Evolutionary conservation across 345 rosid species (phyloP), one percentile per base, ranked within the genome.

Genomic region (Rhizophora mangle): DNA sequence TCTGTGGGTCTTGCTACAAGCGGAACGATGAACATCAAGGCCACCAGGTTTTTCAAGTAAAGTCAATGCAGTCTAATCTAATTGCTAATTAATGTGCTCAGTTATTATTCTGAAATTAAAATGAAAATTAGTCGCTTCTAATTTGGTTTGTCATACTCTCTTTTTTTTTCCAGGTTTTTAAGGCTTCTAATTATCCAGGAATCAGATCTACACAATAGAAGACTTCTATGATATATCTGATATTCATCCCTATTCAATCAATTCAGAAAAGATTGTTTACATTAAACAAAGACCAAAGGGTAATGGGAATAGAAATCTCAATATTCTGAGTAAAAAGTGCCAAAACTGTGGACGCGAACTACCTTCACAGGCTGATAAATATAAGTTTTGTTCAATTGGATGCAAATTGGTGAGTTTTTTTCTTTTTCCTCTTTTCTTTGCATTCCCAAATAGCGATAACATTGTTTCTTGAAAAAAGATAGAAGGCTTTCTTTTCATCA

Each of bases 171-270:
- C 49, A 65, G 70, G 70, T 49, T 27, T 59, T 0, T 11, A 72
- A 4, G 51, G 69, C 65, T 65, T 72, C 70, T 3, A n/a, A 26
- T 26, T 5, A 36, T 57, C n/a, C 70, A 24, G 70, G 60, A 59
- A 26, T 66, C 31, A 8, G 13, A 1, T 13, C 16, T 9, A 27
- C 22, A 6, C 16, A n/a, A 15, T 46, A 24, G 11, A 10, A 22
- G 27, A 18, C 16, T 7, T 63, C 9, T 24, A 15, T 20, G 55
- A 43, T 8, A 26, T 63, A 26, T 13, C 36, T 24, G 67, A 63
- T 22, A 46, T 63, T 5, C 67, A 46, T 11, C 53, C 54, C 29
- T 63, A 63, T 63, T 63, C 67, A 8, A 43, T 63, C 0, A 43
- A 63, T 13, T 43, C 49, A 43, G 18, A 43, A 43, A 11, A 43